Base-by-base conservation (phyloP, 2,329 filamentous ascomycete species). In the Xylaria sp. region DNA sequence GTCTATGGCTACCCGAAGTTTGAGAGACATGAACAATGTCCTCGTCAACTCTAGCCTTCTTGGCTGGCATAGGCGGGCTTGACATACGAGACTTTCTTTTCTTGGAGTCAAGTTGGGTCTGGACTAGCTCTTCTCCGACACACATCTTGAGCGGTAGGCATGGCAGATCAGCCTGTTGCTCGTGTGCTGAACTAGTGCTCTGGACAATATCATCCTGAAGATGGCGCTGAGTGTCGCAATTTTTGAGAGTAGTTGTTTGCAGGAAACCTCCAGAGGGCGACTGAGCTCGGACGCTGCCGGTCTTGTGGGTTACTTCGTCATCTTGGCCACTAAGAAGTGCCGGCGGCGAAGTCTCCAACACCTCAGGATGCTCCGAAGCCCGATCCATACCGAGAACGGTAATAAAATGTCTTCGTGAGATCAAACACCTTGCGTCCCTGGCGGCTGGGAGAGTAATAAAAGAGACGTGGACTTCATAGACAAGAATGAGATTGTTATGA, bases 11-110 rank as follows among this genome's bases (percentile, higher is more conserved):
- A 42, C 65, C 63, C 52, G 63, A 62, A 18, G 47, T 18, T 44
- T 59, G 58, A 16, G 47, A 16, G 18, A 37, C 23, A 37, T 18
- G 52, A 19, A n/a, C 34, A 47, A 19, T 37, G 39, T 34, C 35
- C 18, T 64, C 55, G 54, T 63, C 58, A 53, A 65, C 16, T 56
- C 63, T 70, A 39, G 60, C 58, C 61, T 66, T 71, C 53, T 70
- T 69, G 19, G 34, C n/a, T 18, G 47, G 34, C 4, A 57, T 16
- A 50, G 37, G 52, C n/a, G 30, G 48, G 52, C 19, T 39, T 48
- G 42, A n/a, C 53, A 55, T 47, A 30, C 35, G 52, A 4, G 60
- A 47, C 30, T 68, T 68, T 54, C 67, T 60, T 53, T 68, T 69
- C 46, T 55, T 67, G 42, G 23, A 44, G 42, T 57, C 50, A 47